Percentiles rank a stretch among this genome's conserved stretches.
Evolutionary conservation across 345 rosid genomes (phyloP).

Genomic region (Cardamine chenopodiifolia): DNA sequence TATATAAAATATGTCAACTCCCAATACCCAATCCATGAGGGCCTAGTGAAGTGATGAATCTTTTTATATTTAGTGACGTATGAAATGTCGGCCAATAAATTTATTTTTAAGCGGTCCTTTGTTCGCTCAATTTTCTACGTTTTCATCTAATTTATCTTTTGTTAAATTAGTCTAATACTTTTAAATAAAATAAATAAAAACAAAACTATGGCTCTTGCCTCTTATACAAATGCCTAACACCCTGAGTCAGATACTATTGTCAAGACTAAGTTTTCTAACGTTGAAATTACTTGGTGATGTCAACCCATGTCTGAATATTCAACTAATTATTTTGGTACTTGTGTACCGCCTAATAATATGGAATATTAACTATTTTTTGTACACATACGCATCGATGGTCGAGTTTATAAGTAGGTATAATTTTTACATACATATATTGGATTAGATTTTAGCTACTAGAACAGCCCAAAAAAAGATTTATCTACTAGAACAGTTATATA

Average conservation of each 20-base stretch:
- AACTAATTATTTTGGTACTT: conserved; percentile 17
- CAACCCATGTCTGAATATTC: conserved; percentile 3
- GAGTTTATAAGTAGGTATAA: background rate
- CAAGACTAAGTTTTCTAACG: background rate
- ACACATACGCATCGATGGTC: background rate
- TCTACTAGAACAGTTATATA: background rate
- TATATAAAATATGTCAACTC: background rate
- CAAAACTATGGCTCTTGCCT: conserved; percentile 1
- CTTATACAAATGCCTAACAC: background rate
- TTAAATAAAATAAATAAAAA: background rate
- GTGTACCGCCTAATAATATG: conserved; percentile 8
- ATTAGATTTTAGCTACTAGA: background rate
- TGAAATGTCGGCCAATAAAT: conserved; percentile 23
- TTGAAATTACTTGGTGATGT: conserved; percentile 8
- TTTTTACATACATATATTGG: background rate
- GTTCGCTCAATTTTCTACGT: background rate
- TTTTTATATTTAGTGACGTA: conserved; percentile 2
- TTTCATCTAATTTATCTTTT: background rate
- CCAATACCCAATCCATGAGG: conserved; percentile 9
- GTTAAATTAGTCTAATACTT: background rate
- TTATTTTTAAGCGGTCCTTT: background rate
- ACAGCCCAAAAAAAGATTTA: background rate
- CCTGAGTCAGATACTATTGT: background rate
- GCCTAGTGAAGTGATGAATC: conserved; percentile 3
- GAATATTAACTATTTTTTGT: background rate